Percentiles rank a stretch among this genome's conserved stretches.
These are phyloP conservation scores for Rutstroemia sp. DNA, from an alignment of 2,329 filamentous ascomycete species.

Conservation along the genomic window DNA sequence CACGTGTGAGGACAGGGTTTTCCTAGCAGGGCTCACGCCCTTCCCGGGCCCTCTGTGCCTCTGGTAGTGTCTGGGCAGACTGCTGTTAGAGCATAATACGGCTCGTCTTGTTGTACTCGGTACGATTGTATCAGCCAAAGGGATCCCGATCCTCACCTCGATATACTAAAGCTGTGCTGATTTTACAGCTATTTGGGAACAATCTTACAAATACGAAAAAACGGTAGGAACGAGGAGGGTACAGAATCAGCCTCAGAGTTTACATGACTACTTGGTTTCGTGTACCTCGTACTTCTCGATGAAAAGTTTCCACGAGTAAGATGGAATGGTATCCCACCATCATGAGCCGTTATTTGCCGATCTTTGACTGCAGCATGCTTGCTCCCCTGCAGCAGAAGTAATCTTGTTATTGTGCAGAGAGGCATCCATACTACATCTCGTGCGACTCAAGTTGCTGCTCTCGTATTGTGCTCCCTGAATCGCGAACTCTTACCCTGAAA, in stretches of 20 bases:
- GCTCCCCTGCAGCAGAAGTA: too few species aligned
- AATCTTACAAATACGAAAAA: background rate
- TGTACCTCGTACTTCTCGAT: background rate
- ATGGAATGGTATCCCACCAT: background rate
- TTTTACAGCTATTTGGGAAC: too few species aligned
- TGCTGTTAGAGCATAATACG: background rate
- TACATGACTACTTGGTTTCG: background rate
- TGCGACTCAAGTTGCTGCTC: too few species aligned
- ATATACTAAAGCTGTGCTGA: background rate
- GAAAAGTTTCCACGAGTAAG: background rate
- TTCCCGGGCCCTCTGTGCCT: too few species aligned
- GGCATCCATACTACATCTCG: too few species aligned
- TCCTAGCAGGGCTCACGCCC: background rate
- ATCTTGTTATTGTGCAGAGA: too few species aligned
- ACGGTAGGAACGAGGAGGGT: background rate
- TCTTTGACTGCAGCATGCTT: too few species aligned
- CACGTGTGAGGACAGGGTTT: background rate
- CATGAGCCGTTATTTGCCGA: background rate
- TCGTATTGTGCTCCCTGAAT: too few species aligned
- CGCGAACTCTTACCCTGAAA: too few species aligned
- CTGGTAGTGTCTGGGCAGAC: background rate
- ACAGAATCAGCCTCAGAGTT: background rate
- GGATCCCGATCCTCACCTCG: background rate
- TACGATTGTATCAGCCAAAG: background rate
- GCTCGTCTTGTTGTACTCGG: background rate